Evolutionary conservation across 2,329 filamentous ascomycete species (phyloP), one percentile per base, ranked within the genome.

Genomic region (Curvularia hawaiiensis): DNA sequence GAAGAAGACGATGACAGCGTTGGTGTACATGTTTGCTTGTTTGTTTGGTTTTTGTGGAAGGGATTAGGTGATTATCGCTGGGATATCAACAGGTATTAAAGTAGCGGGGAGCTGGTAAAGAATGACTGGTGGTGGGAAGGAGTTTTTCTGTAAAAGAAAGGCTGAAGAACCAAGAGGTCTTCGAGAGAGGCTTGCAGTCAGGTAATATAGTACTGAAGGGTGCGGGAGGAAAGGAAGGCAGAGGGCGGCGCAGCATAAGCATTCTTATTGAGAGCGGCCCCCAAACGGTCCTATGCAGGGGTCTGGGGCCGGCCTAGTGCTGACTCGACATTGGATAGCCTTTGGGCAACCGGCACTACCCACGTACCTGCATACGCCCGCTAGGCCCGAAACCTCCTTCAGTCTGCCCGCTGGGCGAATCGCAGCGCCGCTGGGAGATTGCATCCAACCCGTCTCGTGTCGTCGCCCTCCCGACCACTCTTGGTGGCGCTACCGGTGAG

Each of bases 1-100:
- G 64, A 84, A 80, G 66, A 86, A 74, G 62, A 84, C 73, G 66
- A 82, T 65, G 56, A 81, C 72, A 60, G 61, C 61, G 59, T 70
- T 64, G 66, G 66, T 55, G 69, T 72, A 72, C 75, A 77, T 77
- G 57, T 76, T 38, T 38, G 33, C 12, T 38, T 38, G 35, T 38
- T 44, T 16, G 40, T 30, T 33, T 50, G 58, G 33, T 56, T 47
- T 59, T 47, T 11, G 40, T 26, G 22, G 22, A 24, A 24, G 22
- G 22, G 73, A 72, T 54, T 52, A 56, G 63, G 73, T 75, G 63
- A 73, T 75, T 73, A 74, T 40, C 61, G 54, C 58, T 54, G 52
- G 57, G 39, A 50, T 40, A 64, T 58, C 31, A 54, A 52, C 28
- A 54, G 51, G 54, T 12, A 43, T 66, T 65, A 65, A 63, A 52